A percentile compares a stretch with the other conserved stretches of the same genome.
Conservation (phyloP, 495 filamentous ascomycete species). For the Trichoderma gamsii region DNA sequence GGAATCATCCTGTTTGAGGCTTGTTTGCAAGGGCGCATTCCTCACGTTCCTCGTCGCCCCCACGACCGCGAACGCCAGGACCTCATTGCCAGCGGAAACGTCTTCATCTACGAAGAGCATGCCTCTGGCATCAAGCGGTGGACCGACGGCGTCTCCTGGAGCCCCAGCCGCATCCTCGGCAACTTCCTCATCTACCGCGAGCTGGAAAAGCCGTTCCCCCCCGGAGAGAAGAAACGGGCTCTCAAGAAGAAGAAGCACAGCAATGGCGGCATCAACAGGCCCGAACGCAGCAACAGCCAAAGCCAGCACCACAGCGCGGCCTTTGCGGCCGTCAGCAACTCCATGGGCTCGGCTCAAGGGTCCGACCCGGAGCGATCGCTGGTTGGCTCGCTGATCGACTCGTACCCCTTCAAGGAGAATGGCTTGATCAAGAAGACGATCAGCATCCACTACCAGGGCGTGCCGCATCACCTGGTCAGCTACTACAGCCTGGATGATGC, state of each 20-base stretch:
- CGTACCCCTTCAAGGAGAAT: too few relatives aligned
- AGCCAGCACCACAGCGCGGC: slow-evolving; percentile 21
- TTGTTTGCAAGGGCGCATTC: slow-evolving; percentile 59
- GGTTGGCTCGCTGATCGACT: slow-evolving; percentile 43
- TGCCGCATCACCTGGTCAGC: too few relatives aligned
- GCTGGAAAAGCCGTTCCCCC: slow-evolving; percentile 71
- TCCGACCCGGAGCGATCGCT: slow-evolving; percentile 53
- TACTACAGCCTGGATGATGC: too few relatives aligned
- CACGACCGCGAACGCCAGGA: slow-evolving; percentile 72
- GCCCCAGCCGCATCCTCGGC: slow-evolving; percentile 78
- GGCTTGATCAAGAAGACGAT: too few relatives aligned
- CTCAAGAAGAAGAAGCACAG: slow-evolving; percentile 56
- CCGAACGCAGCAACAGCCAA: slow-evolving; percentile 22
- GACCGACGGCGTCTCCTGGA: slow-evolving; percentile 89
- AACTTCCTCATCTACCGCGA: slow-evolving; percentile 91
- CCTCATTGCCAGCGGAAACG: slow-evolving; percentile 73
- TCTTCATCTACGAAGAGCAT: slow-evolving; percentile 87
- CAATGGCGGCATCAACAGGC: slow-evolving; percentile 21
- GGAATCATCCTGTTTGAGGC: slow-evolving; percentile 71
- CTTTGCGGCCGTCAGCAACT: too few relatives aligned
- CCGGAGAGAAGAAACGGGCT: slow-evolving; percentile 83
- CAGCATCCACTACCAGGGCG: too few relatives aligned
- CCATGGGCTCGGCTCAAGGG: too few relatives aligned
- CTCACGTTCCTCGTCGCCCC: slow-evolving; percentile 73
- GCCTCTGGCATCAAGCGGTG: slow-evolving; percentile 87